phyloP scores from a whole-genome alignment of 1,284 basidiomycete genomes.

The Puccinia triticina region DNA sequence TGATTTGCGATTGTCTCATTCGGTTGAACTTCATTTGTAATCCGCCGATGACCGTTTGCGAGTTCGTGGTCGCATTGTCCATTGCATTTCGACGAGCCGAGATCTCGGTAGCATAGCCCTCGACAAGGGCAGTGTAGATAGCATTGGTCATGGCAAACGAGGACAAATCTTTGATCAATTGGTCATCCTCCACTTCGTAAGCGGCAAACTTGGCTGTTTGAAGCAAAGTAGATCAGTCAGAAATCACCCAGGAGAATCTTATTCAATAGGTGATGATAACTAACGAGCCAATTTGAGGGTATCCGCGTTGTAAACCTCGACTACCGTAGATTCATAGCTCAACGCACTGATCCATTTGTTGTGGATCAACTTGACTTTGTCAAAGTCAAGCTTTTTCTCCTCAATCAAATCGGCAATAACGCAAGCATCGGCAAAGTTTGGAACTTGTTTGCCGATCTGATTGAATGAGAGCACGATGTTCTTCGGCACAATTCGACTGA shows the following conservation, averaged over 20 bases:
- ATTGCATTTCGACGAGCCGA: conserved; percentile 86
- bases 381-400: conserved; percentile 81
- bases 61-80: conserved; percentile 88
- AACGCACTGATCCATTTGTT: conserved; percentile 32
- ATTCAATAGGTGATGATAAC: conserved; percentile 19
- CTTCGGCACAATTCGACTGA: conserved; percentile 69
- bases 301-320: conserved; percentile 68
- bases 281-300: conserved; percentile 69
- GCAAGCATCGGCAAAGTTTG: conserved; percentile 93
- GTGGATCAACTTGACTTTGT: conserved; percentile 66
- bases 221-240: conserved; percentile 7
- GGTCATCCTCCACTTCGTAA: conserved; percentile 87
- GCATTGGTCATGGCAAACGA: conserved; percentile 97
- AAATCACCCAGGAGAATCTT: background rate
- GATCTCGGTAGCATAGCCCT: conserved; percentile 88
- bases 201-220: conserved; percentile 60
- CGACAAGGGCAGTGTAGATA: conserved; percentile 89
- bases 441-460: conserved; percentile 95
- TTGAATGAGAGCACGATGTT: conserved; percentile 88
- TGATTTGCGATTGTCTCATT: conserved; percentile 52
- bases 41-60: conserved; percentile 47
- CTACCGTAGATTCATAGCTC: conserved; percentile 56
- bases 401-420: conserved; percentile 91
- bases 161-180: conserved; percentile 85
- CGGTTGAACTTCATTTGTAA: conserved; percentile 52